Percentiles rank a stretch among this genome's conserved stretches.
Evolutionary conservation across 768 basidiomycete species (phyloP).

Genomic region (Hortiboletus flavorubellus): DNA sequence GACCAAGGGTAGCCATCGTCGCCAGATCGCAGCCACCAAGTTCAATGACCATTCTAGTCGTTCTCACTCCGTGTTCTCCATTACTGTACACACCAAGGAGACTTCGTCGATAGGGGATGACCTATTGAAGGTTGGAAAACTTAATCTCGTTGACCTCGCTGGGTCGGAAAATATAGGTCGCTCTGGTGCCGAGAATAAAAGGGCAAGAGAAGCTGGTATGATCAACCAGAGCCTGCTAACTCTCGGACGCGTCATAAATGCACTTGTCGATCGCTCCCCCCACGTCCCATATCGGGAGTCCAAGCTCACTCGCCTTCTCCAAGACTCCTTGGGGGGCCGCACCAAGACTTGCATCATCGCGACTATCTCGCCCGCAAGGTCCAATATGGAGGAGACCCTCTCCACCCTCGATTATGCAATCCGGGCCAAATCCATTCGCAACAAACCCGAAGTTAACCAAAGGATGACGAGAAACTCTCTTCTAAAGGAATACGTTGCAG

Average conservation of each 20-base stretch:
- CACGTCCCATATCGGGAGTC: constrained; percentile 98
- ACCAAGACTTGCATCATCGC: constrained; percentile 99
- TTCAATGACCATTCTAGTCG: constrained; percentile 98
- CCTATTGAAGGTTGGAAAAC: constrained; percentile 87
- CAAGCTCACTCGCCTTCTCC: constrained; percentile 93
- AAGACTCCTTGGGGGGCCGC: constrained; percentile 97
- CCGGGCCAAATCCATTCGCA: constrained; percentile 91
- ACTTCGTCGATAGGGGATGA: constrained; percentile 76
- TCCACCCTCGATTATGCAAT: constrained; percentile 97
- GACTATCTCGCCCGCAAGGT: constrained; percentile 90
- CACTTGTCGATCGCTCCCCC: constrained; percentile 84
- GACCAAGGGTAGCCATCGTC: constrained; percentile 82
- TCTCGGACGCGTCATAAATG: constrained; percentile 95
- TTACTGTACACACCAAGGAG: constrained; percentile 92
- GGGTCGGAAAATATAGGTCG: constrained; percentile 97
- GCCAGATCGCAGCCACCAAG: constrained; percentile 94
- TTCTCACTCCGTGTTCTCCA: constrained; percentile 96
- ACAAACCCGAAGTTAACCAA: constrained; percentile 94
- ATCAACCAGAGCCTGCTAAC: constrained; percentile 97
- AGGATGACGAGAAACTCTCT: constrained; percentile 90
- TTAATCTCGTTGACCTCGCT: constrained; percentile 96
- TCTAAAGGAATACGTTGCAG: constrained; percentile 88
- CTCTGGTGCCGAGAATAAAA: constrained; percentile 91
- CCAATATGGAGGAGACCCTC: constrained; percentile 94
- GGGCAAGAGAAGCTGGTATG: constrained; percentile 97